Percentiles rank a stretch among this genome's conserved stretches.
Evolutionary conservation across 768 basidiomycete species (phyloP).

Genomic region (Amanita pseudoporphyria): DNA sequence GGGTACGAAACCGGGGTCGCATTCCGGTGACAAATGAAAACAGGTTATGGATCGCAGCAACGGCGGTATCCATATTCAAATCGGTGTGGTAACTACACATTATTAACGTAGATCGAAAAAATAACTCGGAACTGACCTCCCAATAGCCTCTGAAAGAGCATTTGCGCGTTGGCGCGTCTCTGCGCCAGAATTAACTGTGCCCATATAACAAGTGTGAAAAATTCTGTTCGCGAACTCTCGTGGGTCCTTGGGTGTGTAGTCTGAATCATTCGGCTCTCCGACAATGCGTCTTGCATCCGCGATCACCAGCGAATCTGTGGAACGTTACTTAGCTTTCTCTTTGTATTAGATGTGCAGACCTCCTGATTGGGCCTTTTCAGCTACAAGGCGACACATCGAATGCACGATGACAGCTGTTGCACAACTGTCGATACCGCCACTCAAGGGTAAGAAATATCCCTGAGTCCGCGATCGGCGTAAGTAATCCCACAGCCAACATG

Average conservation of each 20-base stretch:
- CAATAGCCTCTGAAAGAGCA: conserved; percentile 79
- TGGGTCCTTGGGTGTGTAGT: conserved; percentile 79
- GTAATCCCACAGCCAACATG: conserved; percentile 99
- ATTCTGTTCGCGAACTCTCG: conserved; percentile 78
- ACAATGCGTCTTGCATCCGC: conserved; percentile 83
- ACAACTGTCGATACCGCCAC: conserved; percentile 96
- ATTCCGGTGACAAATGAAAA: conserved; percentile 72
- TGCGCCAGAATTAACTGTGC: conserved; percentile 86
- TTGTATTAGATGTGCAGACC: conserved; percentile 29
- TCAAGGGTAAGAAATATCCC: conserved; percentile 92
- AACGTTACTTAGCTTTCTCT: neutral
- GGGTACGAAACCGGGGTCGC: conserved; percentile 62
- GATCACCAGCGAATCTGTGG: conserved; percentile 74
- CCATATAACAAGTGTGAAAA: conserved; percentile 99
- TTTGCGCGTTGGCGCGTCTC: conserved; percentile 87
- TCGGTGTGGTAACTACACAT: conserved; percentile 78
- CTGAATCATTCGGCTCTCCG: conserved; percentile 74
- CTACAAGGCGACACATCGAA: conserved; percentile 92
- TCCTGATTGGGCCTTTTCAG: conserved; percentile 63
- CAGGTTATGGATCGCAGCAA: conserved; percentile 73
- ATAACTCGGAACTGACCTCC: conserved; percentile 45
- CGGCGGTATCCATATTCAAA: conserved; percentile 91
- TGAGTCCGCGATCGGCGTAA: conserved; percentile 87
- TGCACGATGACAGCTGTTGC: conserved; percentile 93
- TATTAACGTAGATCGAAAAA: neutral